Base-by-base conservation (phyloP, 805 yeast genomes). In the Pichia cabralensis region DNA sequence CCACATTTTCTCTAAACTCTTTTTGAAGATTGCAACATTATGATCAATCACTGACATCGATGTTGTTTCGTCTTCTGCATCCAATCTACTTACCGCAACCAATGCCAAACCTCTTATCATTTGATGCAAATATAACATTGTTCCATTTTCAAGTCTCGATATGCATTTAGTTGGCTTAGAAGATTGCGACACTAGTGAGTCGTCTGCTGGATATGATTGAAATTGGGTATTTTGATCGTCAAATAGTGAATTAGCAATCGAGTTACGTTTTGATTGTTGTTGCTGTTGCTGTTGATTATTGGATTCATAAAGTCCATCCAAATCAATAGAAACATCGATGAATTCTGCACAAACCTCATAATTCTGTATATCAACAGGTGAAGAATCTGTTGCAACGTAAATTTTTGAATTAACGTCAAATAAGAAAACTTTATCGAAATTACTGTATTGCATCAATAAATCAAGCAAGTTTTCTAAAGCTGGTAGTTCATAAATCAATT, bases 311-410 rank as follows among this genome's bases (percentile, higher is more conserved):
- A 81, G 55, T 33, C 80, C 81, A 47, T 84, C 88, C 43, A 92
- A 61, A 51, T 92, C 97, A 18, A 86, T 79, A 3, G 95, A 79
- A 12, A 89, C 92, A 55, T 92, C 97, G 30, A 92, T 89, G 51
- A 92, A 92, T 51, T 92, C 97, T 0, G 96, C 94, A 57, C 97
- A 92, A 2, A 89, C 94, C 55, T 92, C 96, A 54, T 92, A 92
- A 0, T 94, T 83, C 51, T 86, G 95, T 26, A 85, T 80, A 58
- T 89, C 97, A 26, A 89, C 95, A 0, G 97, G 96, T 2, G 88
- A 77, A 0, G 95, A 82, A 55, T 92, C 98, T 0, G 97, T 89
- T 5, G 96, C 96, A 31, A 89, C 86, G 53, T 89, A 92, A 15
- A 92, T 83, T 54, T 92, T 92, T 13, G 95, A 81, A 50, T 83